These are phyloP conservation scores for Alternaria sp. DNA, from an alignment of 2,329 filamentous ascomycete genomes.

Conservation along the genomic window DNA sequence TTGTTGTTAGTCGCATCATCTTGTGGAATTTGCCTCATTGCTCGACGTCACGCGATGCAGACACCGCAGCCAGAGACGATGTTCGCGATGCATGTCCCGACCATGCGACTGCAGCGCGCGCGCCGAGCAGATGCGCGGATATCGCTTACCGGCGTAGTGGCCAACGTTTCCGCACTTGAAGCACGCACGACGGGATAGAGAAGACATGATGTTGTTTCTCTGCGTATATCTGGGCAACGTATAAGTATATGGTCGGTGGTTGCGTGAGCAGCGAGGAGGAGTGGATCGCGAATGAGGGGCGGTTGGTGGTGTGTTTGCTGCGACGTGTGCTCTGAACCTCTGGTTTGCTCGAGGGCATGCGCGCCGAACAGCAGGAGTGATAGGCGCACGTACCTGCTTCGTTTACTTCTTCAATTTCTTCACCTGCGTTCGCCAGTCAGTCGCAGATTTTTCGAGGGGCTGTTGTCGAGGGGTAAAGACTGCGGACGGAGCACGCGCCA, in stretches of 20 bases:
- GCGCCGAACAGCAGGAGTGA: not conserved
- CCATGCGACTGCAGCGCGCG: constrained; percentile 27
- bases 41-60: constrained; percentile 28
- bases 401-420: constrained; percentile 38
- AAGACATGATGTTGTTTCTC: constrained; percentile 56
- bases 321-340: constrained; percentile 15
- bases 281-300: constrained; percentile 22
- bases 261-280: constrained; percentile 20
- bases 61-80: constrained; percentile 7
- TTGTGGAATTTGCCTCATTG: constrained; percentile 7
- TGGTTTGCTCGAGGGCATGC: constrained; percentile 1
- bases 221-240: constrained; percentile 29
- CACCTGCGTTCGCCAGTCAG: constrained; percentile 40
- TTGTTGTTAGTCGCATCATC: constrained; percentile 29
- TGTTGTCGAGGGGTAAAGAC: constrained; percentile 35
- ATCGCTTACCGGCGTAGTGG: constrained; percentile 58
- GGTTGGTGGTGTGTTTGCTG: constrained; percentile 29
- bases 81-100: constrained; percentile 21
- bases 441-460: constrained; percentile 36
- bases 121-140: constrained; percentile 18
- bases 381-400: constrained; percentile 37
- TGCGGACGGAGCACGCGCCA: constrained; percentile 29
- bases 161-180: constrained; percentile 62
- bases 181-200: constrained; percentile 60
- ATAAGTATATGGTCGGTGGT: constrained; percentile 28